phyloP scores from a whole-genome alignment of 495 filamentous ascomycete species.

The Amniculicola lignicola region DNA sequence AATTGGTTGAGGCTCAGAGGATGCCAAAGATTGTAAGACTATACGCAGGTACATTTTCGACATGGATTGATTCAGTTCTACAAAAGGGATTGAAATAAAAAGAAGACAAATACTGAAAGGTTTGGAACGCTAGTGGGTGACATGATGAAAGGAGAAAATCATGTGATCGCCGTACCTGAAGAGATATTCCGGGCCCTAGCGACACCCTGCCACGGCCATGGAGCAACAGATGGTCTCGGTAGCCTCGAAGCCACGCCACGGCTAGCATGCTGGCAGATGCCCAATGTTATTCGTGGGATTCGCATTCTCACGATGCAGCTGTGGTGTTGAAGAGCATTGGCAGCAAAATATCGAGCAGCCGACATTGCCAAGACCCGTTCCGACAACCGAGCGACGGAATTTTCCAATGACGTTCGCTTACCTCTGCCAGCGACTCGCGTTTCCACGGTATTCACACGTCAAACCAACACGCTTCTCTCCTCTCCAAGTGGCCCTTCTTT shows the following conservation, averaged over 20 bases:
- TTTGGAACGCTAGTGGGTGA: not conserved
- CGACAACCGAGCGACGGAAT: slow-evolving; percentile 6
- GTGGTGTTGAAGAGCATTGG: slow-evolving; percentile 6
- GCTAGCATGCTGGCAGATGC: slow-evolving; percentile 7
- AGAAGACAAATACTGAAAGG: not conserved
- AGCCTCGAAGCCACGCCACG: not conserved
- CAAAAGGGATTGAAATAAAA: not conserved
- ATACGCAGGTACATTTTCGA: not conserved
- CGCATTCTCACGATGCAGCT: slow-evolving; percentile 12
- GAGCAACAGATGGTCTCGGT: not conserved
- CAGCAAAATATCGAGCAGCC: not conserved
- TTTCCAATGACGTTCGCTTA: slow-evolving; percentile 21
- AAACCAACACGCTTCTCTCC: no score
- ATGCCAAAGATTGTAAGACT: not conserved
- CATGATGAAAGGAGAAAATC: slow-evolving; percentile 6
- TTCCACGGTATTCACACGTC: not conserved
- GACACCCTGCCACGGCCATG: slow-evolving; percentile 2
- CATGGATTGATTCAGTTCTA: not conserved
- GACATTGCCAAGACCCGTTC: slow-evolving; percentile 14
- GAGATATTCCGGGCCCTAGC: slow-evolving; percentile 2
- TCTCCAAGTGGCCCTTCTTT: not conserved
- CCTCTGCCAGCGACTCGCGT: no score
- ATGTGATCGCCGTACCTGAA: slow-evolving; percentile 26
- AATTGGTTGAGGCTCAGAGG: no score
- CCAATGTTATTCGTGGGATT: slow-evolving; percentile 1